These are phyloP conservation scores for Pichia sp. DNA, from an alignment of 1,139 yeast species.

Conservation along the genomic window DNA sequence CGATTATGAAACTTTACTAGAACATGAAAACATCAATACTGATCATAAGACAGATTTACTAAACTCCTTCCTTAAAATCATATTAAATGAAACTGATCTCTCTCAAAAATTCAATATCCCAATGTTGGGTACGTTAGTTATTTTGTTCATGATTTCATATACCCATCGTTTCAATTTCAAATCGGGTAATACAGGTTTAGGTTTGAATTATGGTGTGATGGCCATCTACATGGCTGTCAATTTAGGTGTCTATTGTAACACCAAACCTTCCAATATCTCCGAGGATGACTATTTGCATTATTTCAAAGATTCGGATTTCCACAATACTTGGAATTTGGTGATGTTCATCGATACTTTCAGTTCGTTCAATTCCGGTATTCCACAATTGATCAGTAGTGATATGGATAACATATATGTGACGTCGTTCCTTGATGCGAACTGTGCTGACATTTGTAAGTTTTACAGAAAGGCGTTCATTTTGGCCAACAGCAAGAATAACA, in stretches of 20 bases:
- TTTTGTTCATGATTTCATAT: conserved; percentile 22
- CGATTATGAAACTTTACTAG: conserved; percentile 11
- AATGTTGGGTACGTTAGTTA: conserved; percentile 20
- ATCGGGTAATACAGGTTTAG: conserved; percentile 21
- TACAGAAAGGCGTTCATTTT: conserved; percentile 19
- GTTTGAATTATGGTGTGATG: conserved; percentile 19
- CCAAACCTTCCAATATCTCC: conserved; percentile 1
- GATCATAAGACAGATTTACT: conserved; percentile 24
- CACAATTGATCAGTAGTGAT: conserved; percentile 18
- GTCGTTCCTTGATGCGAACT: conserved; percentile 6
- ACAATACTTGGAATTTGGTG: conserved; percentile 20
- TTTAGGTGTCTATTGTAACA: conserved; percentile 24
- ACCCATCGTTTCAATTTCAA: conserved; percentile 22
- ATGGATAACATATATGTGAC: conserved; percentile 12
- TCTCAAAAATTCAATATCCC: conserved; percentile 21
- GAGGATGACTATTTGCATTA: conserved; percentile 7
- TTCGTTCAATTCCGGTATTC: conserved; percentile 25
- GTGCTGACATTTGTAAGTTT: conserved; percentile 15
- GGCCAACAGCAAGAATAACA: conserved; percentile 6
- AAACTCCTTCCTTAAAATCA: conserved; percentile 18
- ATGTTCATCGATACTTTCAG: conserved; percentile 25
- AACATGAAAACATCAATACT: conserved; percentile 10
- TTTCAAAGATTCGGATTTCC: conserved; percentile 21
- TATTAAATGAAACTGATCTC: conserved; percentile 22
- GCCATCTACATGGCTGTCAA: conserved; percentile 25